Evolutionary conservation across 768 basidiomycete genomes (phyloP), one percentile per base, ranked within the genome.

Genomic region (Rubroboletus pulcherrimus): DNA sequence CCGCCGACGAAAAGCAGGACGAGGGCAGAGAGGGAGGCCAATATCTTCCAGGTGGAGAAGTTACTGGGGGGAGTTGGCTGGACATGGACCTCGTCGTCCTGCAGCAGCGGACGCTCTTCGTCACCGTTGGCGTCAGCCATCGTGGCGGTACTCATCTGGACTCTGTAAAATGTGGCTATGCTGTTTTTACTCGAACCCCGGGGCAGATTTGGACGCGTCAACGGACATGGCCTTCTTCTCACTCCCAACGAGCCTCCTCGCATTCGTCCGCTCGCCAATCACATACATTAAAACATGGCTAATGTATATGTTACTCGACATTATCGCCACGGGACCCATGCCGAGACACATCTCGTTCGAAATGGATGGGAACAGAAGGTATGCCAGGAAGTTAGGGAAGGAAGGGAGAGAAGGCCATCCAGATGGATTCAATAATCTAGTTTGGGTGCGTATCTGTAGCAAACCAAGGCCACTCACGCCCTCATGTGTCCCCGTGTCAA

Each of bases 331-430:
- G 2, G 95, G 94, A 0, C 95, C 96, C 0, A 79, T 95, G 9
- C 97, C 97, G 0, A 72, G 76, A 41, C 97, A 99, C 75, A 81
- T 98, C 30, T 94, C 90, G 2, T 95, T 99, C 68, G 86, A 96
- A 29, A 95, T 99, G 93, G 97, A 99, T 66, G 97, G 97, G 4
- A 98, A 98, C 70, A 77, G 97, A 51, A 79, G 97, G 11, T 96
- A 91, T 66, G 95, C 97, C 1, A 78, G 91, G 70, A 73, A 76
- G 61, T 74, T 81, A 21, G 82, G 85, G 15, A 81, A 84, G 70
- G 69, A 77, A n/a, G 79, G 91, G 19, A 76, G 77, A 34, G 77
- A 93, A 58, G 96, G 97, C 3, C 96, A 99, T 70, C 75, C 77
- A 6, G 86, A 88, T 43, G 97, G 97, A 0, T 98, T 92, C 69